A percentile compares a stretch with the other conserved stretches of the same genome.
phyloP scores from a whole-genome alignment of 495 filamentous ascomycete species.

The Antarctomyces pellizariae region DNA sequence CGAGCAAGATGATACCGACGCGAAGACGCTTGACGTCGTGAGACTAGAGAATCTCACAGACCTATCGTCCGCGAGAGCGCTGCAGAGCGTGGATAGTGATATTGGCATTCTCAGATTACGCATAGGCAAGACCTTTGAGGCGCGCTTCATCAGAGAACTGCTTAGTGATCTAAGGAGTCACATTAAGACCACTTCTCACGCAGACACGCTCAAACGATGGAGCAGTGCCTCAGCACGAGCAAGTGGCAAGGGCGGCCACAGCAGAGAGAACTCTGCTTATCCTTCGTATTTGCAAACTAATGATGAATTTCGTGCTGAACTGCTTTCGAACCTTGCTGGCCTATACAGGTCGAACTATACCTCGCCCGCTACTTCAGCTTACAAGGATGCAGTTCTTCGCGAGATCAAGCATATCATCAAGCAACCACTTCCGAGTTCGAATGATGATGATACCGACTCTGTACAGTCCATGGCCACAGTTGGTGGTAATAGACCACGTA shows the following conservation, averaged over 20 bases:
- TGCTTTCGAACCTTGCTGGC: constrained; percentile 47
- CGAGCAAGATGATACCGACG: constrained; percentile 18
- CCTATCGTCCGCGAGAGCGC: constrained; percentile 51
- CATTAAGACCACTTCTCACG: constrained; percentile 44
- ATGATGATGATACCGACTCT: constrained; percentile 81
- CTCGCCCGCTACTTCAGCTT: constrained; percentile 55
- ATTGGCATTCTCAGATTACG: constrained; percentile 48
- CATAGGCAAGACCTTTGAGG: constrained; percentile 72
- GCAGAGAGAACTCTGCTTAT: constrained; percentile 36
- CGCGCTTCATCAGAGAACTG: constrained; percentile 54
- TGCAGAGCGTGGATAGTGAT: constrained; percentile 59
- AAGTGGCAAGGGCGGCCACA: constrained; percentile 41
- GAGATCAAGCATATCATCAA: constrained; percentile 79
- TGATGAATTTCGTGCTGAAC: constrained; percentile 38
- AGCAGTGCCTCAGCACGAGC: constrained; percentile 26
- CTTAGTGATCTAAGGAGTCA: constrained; percentile 64
- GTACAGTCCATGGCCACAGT: constrained; percentile 71
- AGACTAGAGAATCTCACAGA: constrained; percentile 28
- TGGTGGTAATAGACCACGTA: constrained; percentile 38
- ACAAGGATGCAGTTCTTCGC: constrained; percentile 64
- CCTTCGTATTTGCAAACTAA: constrained; percentile 54
- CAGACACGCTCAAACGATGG: constrained; percentile 60
- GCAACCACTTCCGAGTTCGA: constrained; percentile 66
- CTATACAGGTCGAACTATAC: constrained; percentile 59
- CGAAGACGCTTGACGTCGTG: constrained; percentile 9